Conservation (phyloP, 306 rosid genomes). For the Echinosophora koreensis region DNA sequence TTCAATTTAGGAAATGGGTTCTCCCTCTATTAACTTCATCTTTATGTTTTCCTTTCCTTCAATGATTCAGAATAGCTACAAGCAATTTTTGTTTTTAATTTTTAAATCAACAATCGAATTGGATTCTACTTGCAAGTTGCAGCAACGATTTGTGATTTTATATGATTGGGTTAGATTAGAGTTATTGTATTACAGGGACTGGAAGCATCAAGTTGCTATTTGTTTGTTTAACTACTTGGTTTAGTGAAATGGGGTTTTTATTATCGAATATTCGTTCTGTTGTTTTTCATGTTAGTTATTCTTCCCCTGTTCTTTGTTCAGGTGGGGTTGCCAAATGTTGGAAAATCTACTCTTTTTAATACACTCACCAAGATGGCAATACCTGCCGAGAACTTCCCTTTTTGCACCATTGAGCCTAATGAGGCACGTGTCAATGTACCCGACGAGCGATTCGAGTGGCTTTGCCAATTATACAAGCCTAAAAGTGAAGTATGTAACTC, state of each 20-base stretch:
- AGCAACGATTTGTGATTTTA: neutral
- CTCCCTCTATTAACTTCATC: neutral
- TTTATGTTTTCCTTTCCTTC: neutral
- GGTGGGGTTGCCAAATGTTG: slow-evolving; percentile 99
- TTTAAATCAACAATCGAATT: too few species aligned
- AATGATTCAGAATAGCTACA: too few species aligned
- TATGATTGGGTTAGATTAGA: neutral
- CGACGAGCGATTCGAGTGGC: slow-evolving; percentile 98
- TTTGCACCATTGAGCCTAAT: slow-evolving; percentile 98
- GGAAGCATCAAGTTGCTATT: neutral
- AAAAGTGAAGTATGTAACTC: slow-evolving; percentile 82
- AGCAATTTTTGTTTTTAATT: too few species aligned
- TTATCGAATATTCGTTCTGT: neutral
- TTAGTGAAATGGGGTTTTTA: neutral
- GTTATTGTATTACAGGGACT: slow-evolving; percentile 11
- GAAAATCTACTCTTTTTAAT: slow-evolving; percentile 95
- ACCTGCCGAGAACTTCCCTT: slow-evolving; percentile 99
- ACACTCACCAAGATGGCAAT: slow-evolving; percentile 90
- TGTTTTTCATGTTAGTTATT: slow-evolving; percentile 28
- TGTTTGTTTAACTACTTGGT: slow-evolving; percentile 17
- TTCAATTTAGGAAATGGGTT: slow-evolving; percentile 16
- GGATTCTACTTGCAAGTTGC: neutral
- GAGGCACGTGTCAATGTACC: slow-evolving; percentile 96
- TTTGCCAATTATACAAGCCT: slow-evolving; percentile 86
- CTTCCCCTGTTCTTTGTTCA: slow-evolving; percentile 44